Evolutionary conservation across 768 basidiomycete species (phyloP).

Genomic region (Naganishia vaughanmartiniae): DNA sequence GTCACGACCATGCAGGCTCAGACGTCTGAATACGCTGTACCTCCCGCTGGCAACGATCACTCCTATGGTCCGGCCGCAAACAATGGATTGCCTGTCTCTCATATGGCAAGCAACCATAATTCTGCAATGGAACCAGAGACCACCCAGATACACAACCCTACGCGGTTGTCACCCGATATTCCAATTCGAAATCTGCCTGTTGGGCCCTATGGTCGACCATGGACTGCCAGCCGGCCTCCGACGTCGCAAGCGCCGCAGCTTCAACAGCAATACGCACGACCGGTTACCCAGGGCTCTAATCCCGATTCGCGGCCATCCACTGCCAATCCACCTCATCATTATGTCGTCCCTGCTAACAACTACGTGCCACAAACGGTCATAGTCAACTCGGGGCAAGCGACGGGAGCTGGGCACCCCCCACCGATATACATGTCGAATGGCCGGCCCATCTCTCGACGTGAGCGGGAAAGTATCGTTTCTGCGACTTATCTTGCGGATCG

Average conservation of each 20-base stretch:
- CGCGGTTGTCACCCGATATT: conserved; percentile 1
- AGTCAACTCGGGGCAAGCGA: not conserved
- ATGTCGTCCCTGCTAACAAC: not conserved
- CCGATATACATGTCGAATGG: conserved; percentile 1
- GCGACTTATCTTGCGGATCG: not conserved
- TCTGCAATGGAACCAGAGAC: not conserved
- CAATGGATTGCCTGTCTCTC: conserved; percentile 1
- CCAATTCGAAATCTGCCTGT: conserved; percentile 1
- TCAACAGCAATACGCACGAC: not conserved
- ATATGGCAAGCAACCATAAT: too few species aligned
- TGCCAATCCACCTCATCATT: not conserved
- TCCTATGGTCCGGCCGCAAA: not conserved
- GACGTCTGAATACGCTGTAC: not conserved
- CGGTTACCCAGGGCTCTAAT: conserved; percentile 9
- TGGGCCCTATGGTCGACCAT: conserved; percentile 16
- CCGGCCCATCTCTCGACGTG: conserved; percentile 10
- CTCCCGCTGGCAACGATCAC: not conserved
- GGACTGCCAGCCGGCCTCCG: not conserved
- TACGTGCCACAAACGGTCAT: conserved; percentile 4
- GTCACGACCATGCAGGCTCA: not conserved
- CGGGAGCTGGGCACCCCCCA: not conserved
- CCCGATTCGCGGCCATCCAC: conserved; percentile 11
- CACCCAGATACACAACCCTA: not conserved
- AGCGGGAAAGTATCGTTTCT: not conserved
- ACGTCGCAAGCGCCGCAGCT: not conserved